phyloP scores from a whole-genome alignment of 495 filamentous ascomycete species.

The Penicillium turbatum region DNA sequence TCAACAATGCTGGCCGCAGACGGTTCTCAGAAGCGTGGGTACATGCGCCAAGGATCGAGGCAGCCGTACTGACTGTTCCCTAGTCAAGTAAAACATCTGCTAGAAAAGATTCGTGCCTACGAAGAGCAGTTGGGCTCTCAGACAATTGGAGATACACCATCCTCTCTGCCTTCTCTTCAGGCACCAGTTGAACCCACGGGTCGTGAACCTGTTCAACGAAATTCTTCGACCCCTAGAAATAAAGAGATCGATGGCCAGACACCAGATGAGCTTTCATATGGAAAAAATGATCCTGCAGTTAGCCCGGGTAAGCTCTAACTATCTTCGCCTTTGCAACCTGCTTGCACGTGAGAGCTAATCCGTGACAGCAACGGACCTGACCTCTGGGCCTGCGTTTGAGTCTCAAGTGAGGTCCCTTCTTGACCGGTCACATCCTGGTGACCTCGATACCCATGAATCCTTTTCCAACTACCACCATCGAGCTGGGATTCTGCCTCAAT shows the following conservation, averaged over 20 bases:
- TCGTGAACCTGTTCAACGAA: neutral
- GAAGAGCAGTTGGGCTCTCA: slow-evolving; percentile 10
- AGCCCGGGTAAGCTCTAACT: slow-evolving; percentile 13
- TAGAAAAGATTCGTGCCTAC: slow-evolving; percentile 15
- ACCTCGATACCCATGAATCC: neutral
- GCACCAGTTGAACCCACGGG: neutral
- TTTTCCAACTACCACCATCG: neutral
- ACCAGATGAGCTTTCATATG: neutral
- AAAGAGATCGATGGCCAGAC: neutral
- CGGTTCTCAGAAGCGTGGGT: slow-evolving; percentile 21
- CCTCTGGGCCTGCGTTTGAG: slow-evolving; percentile 24
- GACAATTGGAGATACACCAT: neutral
- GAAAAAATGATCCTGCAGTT: slow-evolving; percentile 7
- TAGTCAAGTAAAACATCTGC: slow-evolving; percentile 16
- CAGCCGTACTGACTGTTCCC: neutral
- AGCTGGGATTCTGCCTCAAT: neutral
- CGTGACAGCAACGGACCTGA: slow-evolving; percentile 17
- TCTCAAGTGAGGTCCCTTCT: slow-evolving; percentile 22
- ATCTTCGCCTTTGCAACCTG: too few relatives aligned
- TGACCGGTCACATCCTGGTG: slow-evolving; percentile 2
- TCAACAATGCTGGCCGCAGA: slow-evolving; percentile 13
- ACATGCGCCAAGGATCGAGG: neutral
- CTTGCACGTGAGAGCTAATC: neutral
- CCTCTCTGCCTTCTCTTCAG: neutral
- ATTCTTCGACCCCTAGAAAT: neutral